phyloP scores from a whole-genome alignment of 495 filamentous ascomycete species.

The Xylaria intraflava region DNA sequence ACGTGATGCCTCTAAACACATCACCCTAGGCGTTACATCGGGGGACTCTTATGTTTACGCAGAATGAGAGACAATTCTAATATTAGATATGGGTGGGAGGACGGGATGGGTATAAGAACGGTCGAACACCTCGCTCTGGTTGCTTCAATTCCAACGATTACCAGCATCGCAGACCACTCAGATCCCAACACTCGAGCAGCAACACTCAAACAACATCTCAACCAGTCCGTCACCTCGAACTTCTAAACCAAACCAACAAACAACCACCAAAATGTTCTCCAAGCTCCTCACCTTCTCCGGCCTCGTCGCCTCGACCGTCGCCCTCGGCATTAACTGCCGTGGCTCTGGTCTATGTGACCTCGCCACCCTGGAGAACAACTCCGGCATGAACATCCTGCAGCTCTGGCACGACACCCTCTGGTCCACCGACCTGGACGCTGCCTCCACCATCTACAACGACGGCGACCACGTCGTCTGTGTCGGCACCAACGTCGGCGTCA shows the following conservation, averaged over 20 bases:
- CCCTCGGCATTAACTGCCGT: slow-evolving; percentile 11
- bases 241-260: background rate
- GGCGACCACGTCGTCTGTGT: slow-evolving; percentile 10
- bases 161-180: too few species aligned
- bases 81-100: too few species aligned
- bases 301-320: slow-evolving; percentile 2
- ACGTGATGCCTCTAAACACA: too few species aligned
- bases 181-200: too few species aligned
- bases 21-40: too few species aligned
- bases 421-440: slow-evolving; percentile 2
- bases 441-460: slow-evolving; percentile 10
- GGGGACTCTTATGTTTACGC: too few species aligned
- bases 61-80: too few species aligned
- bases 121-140: too few species aligned
- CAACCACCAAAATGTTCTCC: slow-evolving; percentile 8
- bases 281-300: slow-evolving; percentile 3
- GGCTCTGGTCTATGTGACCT: slow-evolving; percentile 9
- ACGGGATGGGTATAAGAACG: too few species aligned
- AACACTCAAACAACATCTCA: too few species aligned
- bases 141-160: too few species aligned
- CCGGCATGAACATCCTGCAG: background rate
- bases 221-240: background rate
- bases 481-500: slow-evolving; percentile 7
- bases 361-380: slow-evolving; percentile 8
- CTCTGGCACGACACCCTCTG: slow-evolving; percentile 10